A percentile compares a stretch with the other conserved stretches of the same genome.
phyloP scores from a whole-genome alignment of 2,329 filamentous ascomycete species.

The Colletotrichum abscissum region DNA sequence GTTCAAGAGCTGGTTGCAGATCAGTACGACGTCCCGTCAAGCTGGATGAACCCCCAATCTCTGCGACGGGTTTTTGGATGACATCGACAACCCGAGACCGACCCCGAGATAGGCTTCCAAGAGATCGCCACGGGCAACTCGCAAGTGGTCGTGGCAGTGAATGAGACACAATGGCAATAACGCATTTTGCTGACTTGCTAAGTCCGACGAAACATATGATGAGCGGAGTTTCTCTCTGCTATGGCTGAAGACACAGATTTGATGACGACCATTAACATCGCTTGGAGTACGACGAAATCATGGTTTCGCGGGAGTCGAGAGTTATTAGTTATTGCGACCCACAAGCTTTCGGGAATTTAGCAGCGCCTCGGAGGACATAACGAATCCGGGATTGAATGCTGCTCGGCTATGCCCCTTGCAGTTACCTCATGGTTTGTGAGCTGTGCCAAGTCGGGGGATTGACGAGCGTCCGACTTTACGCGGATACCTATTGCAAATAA shows the following conservation, averaged over 20 bases:
- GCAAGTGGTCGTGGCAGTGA: background rate
- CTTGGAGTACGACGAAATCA: background rate
- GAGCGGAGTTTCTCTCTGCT: background rate
- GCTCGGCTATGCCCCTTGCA: background rate
- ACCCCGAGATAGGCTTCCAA: background rate
- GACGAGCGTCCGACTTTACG: background rate
- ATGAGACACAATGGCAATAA: background rate
- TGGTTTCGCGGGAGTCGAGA: background rate
- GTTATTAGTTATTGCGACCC: background rate
- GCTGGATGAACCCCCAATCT: conserved; percentile 13
- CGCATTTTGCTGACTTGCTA: background rate
- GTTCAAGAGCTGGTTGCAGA: background rate
- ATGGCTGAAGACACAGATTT: background rate
- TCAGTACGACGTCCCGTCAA: background rate
- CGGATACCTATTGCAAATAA: background rate
- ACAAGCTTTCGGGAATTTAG: background rate
- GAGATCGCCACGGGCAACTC: background rate
- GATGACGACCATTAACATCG: background rate
- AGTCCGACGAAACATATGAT: background rate
- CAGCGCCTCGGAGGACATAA: background rate
- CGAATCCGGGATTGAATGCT: background rate
- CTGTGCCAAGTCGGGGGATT: background rate
- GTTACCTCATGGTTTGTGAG: background rate
- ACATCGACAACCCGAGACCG: conserved; percentile 9
- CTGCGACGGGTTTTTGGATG: background rate